Percentiles rank a stretch among this genome's conserved stretches.
These are phyloP conservation scores for Pseudogymnoascus sp. DNA, from an alignment of 2,329 filamentous ascomycete species.

Conservation along the genomic window DNA sequence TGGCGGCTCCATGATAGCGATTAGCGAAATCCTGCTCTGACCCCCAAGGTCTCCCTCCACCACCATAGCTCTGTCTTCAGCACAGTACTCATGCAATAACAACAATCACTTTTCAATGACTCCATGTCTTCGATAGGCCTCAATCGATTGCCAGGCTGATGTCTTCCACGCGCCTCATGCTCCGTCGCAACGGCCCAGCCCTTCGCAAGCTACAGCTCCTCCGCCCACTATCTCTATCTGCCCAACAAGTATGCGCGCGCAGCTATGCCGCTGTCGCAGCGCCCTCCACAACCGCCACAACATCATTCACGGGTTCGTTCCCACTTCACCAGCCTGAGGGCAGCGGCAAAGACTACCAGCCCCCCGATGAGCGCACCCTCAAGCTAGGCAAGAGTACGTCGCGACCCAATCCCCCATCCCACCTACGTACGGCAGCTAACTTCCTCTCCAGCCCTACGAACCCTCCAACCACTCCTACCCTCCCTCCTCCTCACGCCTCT, in stretches of 20 bases:
- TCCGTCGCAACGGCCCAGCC: conserved; percentile 2
- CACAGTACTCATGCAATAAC: not conserved
- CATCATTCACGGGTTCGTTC: conserved; percentile 33
- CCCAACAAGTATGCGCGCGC: not conserved
- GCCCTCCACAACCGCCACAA: not conserved
- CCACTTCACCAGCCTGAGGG: conserved; percentile 14
- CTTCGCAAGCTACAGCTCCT: not conserved
- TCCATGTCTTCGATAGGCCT: not conserved
- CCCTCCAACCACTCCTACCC: conserved; percentile 59
- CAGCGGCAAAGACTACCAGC: conserved; percentile 27
- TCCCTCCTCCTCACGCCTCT: conserved; percentile 58
- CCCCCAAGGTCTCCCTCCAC: conserved; percentile 6
- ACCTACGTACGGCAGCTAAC: conserved; percentile 4
- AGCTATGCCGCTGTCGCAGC: not conserved
- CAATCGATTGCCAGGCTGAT: not conserved
- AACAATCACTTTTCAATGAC: not conserved
- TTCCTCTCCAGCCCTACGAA: conserved; percentile 45
- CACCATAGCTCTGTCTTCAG: not conserved
- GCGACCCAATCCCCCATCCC: not conserved
- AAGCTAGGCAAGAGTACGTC: conserved; percentile 55
- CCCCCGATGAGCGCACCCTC: conserved; percentile 47
- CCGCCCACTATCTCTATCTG: not conserved
- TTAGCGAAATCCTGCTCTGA: conserved; percentile 6
- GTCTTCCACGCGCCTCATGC: not conserved
- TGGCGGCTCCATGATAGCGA: conserved; percentile 4